Base-by-base conservation (phyloP, 352 stramenopile species). In the Plasmopara muralis region DNA sequence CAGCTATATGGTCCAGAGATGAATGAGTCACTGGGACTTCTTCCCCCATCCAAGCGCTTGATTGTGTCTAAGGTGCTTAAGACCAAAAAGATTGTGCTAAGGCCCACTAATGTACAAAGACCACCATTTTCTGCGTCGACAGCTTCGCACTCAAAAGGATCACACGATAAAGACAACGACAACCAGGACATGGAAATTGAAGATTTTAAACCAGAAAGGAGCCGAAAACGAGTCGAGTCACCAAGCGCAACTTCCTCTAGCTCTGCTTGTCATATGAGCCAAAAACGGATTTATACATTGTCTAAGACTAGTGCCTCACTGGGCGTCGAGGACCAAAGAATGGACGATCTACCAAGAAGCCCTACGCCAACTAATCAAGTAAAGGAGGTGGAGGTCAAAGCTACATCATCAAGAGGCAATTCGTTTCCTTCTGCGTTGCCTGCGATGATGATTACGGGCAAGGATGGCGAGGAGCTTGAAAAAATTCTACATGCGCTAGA, bases 41-140 rank as follows among this genome's bases (percentile, higher is more conserved):
- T 90, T 4, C 62, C 80, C 13, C 80, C 80, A 6, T 72, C 69
- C 0, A 88, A 86, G 56, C 69, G 80, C 3, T 64, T 64, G 20
- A 56, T 71, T 5, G 34, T 90, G 14, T 55, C 67, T 7, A 79
- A 80, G 18, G 45, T 87, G 30, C 56, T 90, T 2, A 81, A 81
- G 45, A 61, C 67, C 0, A 72, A 77, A 33, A 79, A 74, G 12
- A 81, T 90, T 41, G 60, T 84, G 30, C 51, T 83, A 5, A 74
- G 66, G 25, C 51, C 62, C 16, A 61, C 30, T 20, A 64, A 47
- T 18, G 45, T 37, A 8, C 50, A 43, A 28, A 50, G 51, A 13
- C 55, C 51, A 29, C 47, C 47, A 41, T 31, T 61, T 40, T 55
- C 53, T 16, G 43, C 35, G 29, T 31, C 42, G 5, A 53, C 55